A percentile compares a stretch with the other conserved stretches of the same genome.
Evolutionary conservation across 73 alveolate species (phyloP).

Genomic region (Stentor roeselii): DNA sequence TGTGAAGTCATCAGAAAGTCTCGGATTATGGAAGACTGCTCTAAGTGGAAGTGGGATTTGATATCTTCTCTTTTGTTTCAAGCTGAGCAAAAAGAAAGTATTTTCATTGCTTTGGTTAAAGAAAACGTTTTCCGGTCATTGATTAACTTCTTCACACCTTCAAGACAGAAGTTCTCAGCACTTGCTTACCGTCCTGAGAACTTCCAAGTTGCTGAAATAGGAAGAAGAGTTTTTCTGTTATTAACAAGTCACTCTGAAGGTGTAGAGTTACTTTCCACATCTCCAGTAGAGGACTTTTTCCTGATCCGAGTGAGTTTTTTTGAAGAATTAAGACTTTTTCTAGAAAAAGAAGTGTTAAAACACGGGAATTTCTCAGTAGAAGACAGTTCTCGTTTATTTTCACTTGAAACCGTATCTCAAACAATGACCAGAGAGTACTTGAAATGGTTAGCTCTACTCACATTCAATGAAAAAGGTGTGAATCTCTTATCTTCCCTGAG

Average conservation of each 20-base stretch:
- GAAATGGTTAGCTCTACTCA: slow-evolving; percentile 14
- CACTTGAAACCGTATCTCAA: slow-evolving; percentile 11
- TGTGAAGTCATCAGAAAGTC: background rate
- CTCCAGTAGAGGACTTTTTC: slow-evolving; percentile 18
- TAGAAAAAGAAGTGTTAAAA: background rate
- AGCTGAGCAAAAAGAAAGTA: background rate
- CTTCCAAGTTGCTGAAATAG: background rate
- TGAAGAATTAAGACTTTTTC: background rate
- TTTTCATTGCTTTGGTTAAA: background rate
- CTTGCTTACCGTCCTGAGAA: slow-evolving; percentile 2
- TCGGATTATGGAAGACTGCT: slow-evolving; percentile 6
- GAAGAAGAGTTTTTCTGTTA: background rate
- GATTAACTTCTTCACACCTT: slow-evolving; percentile 14
- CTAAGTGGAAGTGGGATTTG: slow-evolving; percentile 28
- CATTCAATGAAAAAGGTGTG: background rate
- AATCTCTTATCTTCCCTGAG: background rate
- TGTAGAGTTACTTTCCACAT: background rate
- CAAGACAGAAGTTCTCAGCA: background rate
- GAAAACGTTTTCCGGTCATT: background rate
- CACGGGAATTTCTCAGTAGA: slow-evolving; percentile 1
- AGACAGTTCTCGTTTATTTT: background rate
- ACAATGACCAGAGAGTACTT: slow-evolving; percentile 24
- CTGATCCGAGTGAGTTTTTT: background rate
- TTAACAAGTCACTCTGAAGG: background rate
- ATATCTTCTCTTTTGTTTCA: background rate